phyloP scores from a whole-genome alignment of 2,329 filamentous ascomycete genomes.

The Annulohypoxylon truncatum region DNA sequence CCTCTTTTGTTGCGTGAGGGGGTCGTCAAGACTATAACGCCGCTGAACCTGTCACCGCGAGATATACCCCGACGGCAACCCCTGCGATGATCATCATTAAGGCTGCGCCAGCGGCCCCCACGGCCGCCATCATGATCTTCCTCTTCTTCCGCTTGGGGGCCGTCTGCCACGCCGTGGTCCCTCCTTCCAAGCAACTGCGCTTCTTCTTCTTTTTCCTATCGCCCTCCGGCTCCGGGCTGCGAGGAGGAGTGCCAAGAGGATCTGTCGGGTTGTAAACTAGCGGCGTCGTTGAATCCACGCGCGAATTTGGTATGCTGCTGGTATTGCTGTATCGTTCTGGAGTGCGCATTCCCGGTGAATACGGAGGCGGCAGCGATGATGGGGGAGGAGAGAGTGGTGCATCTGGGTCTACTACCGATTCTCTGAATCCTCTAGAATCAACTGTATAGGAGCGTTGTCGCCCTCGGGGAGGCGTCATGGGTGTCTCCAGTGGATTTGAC shows the following conservation, averaged over 20 bases:
- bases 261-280: conserved; percentile 21
- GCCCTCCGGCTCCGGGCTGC: conserved; percentile 1
- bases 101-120: conserved; percentile 22
- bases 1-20: not conserved
- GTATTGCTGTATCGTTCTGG: conserved; percentile 20
- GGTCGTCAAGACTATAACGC: conserved; percentile 13
- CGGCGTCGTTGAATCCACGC: conserved; percentile 32
- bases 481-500: not conserved
- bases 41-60: conserved; percentile 15
- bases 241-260: not conserved
- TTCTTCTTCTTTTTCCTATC: conserved; percentile 1
- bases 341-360: conserved; percentile 24
- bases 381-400: conserved; percentile 28
- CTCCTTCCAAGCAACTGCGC: not conserved
- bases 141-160: conserved; percentile 23
- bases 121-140: conserved; percentile 29
- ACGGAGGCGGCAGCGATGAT: conserved; percentile 30
- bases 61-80: conserved; percentile 39
- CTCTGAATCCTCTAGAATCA: conserved; percentile 25
- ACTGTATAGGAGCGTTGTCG: conserved; percentile 13
- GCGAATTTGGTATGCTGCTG: conserved; percentile 21
- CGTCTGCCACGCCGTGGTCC: conserved; percentile 9
- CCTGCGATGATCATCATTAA: conserved; percentile 39
- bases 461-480: conserved; percentile 15
- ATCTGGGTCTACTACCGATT: conserved; percentile 35